A percentile compares a stretch with the other conserved stretches of the same genome.
Evolutionary conservation across 768 basidiomycete species (phyloP).

Genomic region (Termitomyces sp.): DNA sequence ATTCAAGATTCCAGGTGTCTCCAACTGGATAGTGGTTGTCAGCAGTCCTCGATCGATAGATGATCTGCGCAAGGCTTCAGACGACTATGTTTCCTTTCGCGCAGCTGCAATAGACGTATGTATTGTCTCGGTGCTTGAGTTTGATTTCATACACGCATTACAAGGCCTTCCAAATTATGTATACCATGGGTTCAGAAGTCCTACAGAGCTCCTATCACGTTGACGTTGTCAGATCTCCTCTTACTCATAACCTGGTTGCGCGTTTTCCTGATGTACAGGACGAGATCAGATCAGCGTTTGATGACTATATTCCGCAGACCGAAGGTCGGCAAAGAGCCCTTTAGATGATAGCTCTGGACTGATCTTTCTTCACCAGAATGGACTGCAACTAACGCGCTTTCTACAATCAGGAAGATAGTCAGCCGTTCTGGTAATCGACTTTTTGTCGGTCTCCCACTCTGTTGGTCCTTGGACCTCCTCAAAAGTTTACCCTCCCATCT

Average conservation of each 20-base stretch:
- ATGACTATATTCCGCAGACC: constrained; percentile 28
- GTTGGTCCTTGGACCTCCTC: constrained; percentile 21
- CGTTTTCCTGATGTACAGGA: constrained; percentile 37
- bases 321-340: constrained; percentile 18
- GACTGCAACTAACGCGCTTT: constrained; percentile 21
- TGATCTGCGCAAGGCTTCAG: constrained; percentile 39
- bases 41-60: constrained; percentile 40
- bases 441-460: constrained; percentile 43
- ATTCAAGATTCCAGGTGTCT: constrained; percentile 40
- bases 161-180: constrained; percentile 31
- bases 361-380: constrained; percentile 25
- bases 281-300: constrained; percentile 39
- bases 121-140: too few species aligned
- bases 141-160: too few species aligned
- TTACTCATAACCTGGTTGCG: constrained; percentile 34
- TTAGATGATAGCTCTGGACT: not conserved
- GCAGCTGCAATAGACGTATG: constrained; percentile 26
- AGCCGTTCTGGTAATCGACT: constrained; percentile 35
- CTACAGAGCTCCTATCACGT: constrained; percentile 26
- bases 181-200: constrained; percentile 32
- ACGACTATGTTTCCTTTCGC: constrained; percentile 25
- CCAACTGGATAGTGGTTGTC: constrained; percentile 42
- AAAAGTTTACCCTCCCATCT: not conserved
- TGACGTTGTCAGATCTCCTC: constrained; percentile 23
- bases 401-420: constrained; percentile 29